Evolutionary conservation across 495 filamentous ascomycete genomes (phyloP), one percentile per base, ranked within the genome.

Genomic region (Trichoderma asperelloides): DNA sequence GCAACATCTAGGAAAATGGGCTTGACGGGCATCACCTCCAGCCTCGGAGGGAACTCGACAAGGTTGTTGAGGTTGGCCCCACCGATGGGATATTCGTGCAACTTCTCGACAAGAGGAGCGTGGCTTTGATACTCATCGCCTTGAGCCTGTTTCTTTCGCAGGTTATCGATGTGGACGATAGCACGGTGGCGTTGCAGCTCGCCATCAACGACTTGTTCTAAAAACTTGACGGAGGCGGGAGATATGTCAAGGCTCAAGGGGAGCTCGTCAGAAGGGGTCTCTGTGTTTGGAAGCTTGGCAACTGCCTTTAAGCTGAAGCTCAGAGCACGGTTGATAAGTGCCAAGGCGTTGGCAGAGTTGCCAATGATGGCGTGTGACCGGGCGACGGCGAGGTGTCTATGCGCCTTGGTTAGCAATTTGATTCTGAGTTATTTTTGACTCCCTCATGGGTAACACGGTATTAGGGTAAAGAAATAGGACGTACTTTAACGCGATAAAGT

Each of bases 1-100:
- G 95, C 95, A 15, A 96, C 91, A 74, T 99, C 95, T 60, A 98
- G 84, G 82, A 97, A 98, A 18, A 99, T 76, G 18, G 95, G 96
- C 77, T 99, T 99, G 18, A 97, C 92, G 0, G 95, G 93, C 45
- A 97, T 85, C 0, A 91, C 85, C 66, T 91, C 85, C 65, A 97
- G 78, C 70, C 85, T 86, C 0, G 95, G 94, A 6, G 95, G 96
- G 74, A 92, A 97, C 0, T 85, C 83, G 21, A 97, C 95, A 39
- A 99, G 82, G 67, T 95, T 90, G 16, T 80, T 78, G 49, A 97
- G 82, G 72, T 96, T 87, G 2, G 91, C 80, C 27, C 82, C 81
- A 11, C 83, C 83, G 7, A 80, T 73, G 3, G 90, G 87, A 71
- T 91, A 98, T 68, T 89, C 87, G 69, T 88, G 79, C 5, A 98